Evolutionary conservation across 352 stramenopile species (phyloP).

Genomic region (Globisporangium spiculum): DNA sequence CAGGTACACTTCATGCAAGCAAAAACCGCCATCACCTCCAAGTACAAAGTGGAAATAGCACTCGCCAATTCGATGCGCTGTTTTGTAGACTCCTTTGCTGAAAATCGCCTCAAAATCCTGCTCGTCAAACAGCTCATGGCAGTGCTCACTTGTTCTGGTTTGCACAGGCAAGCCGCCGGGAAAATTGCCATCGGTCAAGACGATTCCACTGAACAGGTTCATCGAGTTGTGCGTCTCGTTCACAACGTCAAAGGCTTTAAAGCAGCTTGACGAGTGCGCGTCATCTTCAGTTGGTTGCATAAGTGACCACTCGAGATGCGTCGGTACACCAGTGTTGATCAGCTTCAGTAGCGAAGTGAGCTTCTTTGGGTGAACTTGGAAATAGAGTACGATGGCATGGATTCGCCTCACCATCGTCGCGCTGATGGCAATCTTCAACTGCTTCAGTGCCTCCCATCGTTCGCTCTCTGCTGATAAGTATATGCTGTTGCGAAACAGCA

Average conservation of each 20-base stretch:
- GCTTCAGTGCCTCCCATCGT: neutral
- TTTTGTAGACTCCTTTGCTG: slow-evolving; percentile 28
- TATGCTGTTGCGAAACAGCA: slow-evolving; percentile 36
- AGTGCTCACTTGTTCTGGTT: slow-evolving; percentile 30
- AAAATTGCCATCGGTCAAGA: slow-evolving; percentile 35
- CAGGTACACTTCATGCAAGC: slow-evolving; percentile 28
- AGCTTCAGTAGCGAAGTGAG: slow-evolving; percentile 21
- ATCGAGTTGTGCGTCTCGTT: slow-evolving; percentile 31
- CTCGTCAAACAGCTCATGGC: slow-evolving; percentile 34
- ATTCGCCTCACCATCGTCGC: slow-evolving; percentile 33
- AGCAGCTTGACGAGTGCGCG: slow-evolving; percentile 24
- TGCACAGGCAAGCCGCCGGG: slow-evolving; percentile 30
- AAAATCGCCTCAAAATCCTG: slow-evolving; percentile 49
- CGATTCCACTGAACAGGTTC: slow-evolving; percentile 42
- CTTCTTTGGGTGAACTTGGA: neutral
- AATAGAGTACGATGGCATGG: neutral
- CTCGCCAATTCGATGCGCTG: slow-evolving; percentile 19
- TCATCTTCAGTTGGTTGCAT: neutral
- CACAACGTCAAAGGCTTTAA: slow-evolving; percentile 23
- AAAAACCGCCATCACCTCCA: slow-evolving; percentile 4
- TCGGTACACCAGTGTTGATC: slow-evolving; percentile 21
- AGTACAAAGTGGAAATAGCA: slow-evolving; percentile 40
- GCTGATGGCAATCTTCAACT: slow-evolving; percentile 11
- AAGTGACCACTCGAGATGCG: slow-evolving; percentile 8
- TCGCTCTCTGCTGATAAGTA: slow-evolving; percentile 8